Percentiles rank a stretch among this genome's conserved stretches.
These are phyloP conservation scores for Dendrobium nobile DNA, from an alignment of 106 monocot species.

Conservation along the genomic window DNA sequence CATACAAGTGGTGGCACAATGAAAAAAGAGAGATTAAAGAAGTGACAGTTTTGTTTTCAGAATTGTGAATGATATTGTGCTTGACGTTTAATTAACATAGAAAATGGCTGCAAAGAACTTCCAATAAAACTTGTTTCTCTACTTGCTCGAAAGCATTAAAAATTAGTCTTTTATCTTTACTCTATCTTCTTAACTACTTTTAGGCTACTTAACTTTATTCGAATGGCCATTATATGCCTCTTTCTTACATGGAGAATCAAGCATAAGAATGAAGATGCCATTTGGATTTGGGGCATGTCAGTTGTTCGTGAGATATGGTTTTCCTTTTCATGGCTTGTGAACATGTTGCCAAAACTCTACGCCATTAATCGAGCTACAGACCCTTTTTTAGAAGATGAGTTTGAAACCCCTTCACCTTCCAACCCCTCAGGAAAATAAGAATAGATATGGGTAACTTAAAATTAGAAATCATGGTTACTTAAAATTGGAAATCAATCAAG, in stretches of 20 bases:
- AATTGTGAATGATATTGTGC: too few relatives aligned
- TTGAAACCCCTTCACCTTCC: slow-evolving; percentile 40
- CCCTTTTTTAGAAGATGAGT: slow-evolving; percentile 70
- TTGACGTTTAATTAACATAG: neutral
- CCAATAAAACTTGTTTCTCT: too few relatives aligned
- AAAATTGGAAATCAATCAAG: too few relatives aligned
- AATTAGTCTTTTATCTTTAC: neutral
- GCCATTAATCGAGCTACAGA: slow-evolving; percentile 64
- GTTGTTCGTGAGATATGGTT: slow-evolving; percentile 88
- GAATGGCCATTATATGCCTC: slow-evolving; percentile 36
- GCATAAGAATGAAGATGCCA: slow-evolving; percentile 61
- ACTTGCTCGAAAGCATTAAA: too few relatives aligned
- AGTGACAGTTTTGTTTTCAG: too few relatives aligned
- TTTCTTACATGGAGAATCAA: slow-evolving; percentile 60
- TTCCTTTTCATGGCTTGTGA: slow-evolving; percentile 83
- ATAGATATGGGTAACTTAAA: too few relatives aligned
- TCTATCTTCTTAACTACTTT: neutral
- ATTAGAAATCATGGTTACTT: too few relatives aligned
- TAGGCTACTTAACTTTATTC: slow-evolving; percentile 58
- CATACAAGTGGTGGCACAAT: too few relatives aligned
- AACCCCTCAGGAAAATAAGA: slow-evolving; percentile 66
- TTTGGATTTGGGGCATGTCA: slow-evolving; percentile 83
- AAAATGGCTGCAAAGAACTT: too few relatives aligned
- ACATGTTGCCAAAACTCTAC: slow-evolving; percentile 62
- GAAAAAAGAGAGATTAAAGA: too few relatives aligned